Conservation (phyloP, 257 asterid genomes). For the Primulina huaijiensis region DNA sequence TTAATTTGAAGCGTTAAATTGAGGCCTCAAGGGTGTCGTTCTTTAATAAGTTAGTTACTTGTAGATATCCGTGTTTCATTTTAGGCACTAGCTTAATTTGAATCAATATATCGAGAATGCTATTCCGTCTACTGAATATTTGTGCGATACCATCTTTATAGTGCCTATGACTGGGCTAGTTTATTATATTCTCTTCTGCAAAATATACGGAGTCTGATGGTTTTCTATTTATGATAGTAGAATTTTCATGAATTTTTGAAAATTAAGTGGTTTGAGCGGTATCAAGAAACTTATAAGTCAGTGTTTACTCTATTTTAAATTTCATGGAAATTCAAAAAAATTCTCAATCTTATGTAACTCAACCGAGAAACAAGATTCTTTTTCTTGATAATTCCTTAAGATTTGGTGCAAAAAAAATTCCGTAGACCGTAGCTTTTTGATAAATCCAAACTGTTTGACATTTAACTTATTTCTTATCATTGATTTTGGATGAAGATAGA, state of each 20-base stretch:
- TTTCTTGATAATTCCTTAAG: conserved; percentile 9
- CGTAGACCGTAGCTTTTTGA: background rate
- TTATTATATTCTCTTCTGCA: background rate
- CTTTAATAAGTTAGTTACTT: background rate
- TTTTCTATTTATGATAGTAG: background rate
- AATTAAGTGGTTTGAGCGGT: background rate
- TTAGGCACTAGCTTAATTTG: background rate
- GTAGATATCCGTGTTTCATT: background rate
- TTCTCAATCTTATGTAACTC: background rate
- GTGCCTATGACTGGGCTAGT: background rate
- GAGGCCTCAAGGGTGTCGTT: background rate
- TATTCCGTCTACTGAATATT: background rate
- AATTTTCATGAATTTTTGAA: background rate
- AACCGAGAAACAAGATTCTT: background rate
- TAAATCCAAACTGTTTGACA: background rate
- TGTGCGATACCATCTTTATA: background rate
- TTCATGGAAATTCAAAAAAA: background rate
- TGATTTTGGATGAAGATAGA: conserved; percentile 1
- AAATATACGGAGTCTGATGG: background rate
- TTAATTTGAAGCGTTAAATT: too few species aligned
- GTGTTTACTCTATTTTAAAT: background rate
- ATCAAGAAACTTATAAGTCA: background rate
- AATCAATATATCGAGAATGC: background rate
- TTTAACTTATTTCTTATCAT: background rate
- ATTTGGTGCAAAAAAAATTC: background rate